Base-by-base conservation (phyloP, 306 rosid species). In the Adenanthera pavonina region DNA sequence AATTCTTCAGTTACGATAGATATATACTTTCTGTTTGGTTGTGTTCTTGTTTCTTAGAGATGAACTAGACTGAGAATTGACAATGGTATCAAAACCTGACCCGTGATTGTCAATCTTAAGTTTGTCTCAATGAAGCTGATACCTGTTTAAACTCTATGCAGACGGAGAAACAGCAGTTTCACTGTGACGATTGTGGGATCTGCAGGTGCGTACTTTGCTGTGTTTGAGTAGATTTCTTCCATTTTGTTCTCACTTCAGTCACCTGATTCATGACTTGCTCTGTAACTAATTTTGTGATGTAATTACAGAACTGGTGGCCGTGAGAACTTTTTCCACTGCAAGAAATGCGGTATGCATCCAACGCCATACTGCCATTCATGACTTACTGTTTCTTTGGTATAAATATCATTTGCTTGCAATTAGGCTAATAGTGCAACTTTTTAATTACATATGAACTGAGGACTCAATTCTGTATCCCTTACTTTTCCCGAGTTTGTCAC, bases 181-280 rank as follows among this genome's bases (percentile, higher is more conserved):
- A 95, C 84, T 95, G 98, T 77, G 86, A 90, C 53, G 98, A 95
- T 78, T 95, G 99, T 85, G 99, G 99, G 86, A 93, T 95, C 85
- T 95, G 98, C 89, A 93, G 99, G 98, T 95, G 43, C 59, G 84
- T 72, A 4, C 65, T 59, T 59, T 61, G 30, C 19, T 69, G 20
- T 48, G 48, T 65, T 82, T 66, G 46, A 69, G 36, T 71, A 74
- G 41, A 82, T 70, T 69, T 68, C 48, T 64, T 51, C 35, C 17
- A 13, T 14, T 57, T 46, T 25, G 46, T 69, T 33, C 44, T 75
- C 67, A 25, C 19, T 76, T 72, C 10, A 25, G 66, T 44, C 56
- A 47, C n/a, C 49, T 76, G 48, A 78, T 81, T 80, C 75, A 35
- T 70, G 81, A 69, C 49, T 65, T 51, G 10, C 1, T n/a, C 35